Base-by-base conservation (phyloP, 768 basidiomycete species). In the Trametopsis cervina region DNA sequence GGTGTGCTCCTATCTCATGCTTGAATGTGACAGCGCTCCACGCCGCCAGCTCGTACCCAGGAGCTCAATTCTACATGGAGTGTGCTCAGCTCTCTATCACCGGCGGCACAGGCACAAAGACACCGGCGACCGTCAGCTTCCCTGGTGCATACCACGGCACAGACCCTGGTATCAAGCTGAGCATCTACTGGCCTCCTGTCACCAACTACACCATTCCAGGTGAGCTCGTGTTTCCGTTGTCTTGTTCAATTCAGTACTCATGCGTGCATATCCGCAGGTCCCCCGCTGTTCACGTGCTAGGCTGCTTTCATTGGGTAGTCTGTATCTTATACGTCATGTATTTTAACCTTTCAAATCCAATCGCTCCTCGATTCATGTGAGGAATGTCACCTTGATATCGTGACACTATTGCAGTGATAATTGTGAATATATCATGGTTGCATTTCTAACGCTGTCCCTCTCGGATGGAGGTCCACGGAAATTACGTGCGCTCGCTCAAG, bases 11-110 rank as follows among this genome's bases (percentile, higher is more conserved):
- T 13, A 11, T 37, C 11, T 27, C 21, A 4, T 22, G 24, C 11
- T 25, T 38, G 2, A 15, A 27, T 50, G 20, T 38, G 15, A 15
- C 42, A 75, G 74, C 73, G 42, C 62, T 77, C 27, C 75, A 73
- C 52, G 71, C 59, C 12, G 75, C 73, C 0, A 46, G 53, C 4
- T 65, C 54, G 15, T 78, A 77, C 55, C 76, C 75, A 29, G 78
- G 78, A 29, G 78, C 79, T 18, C 77, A 80, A 50, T 66, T 81
- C 65, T 81, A 78, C 54, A 67, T 69, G 66, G 67, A 69, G 49
- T 68, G 67, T 39, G 67, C 66, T 17, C 67, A 69, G 53, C 57
- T 69, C 29, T 54, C 61, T 41, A 63, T 69, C 50, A 65, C 65
- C 7, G 67, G 66, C 20, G 66, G 66, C 1, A 65, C 63, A 17